Percentiles rank a stretch among this genome's conserved stretches.
Evolutionary conservation across 441 rosid species (phyloP).

Genomic region (Bocquillonia castaneifolia): DNA sequence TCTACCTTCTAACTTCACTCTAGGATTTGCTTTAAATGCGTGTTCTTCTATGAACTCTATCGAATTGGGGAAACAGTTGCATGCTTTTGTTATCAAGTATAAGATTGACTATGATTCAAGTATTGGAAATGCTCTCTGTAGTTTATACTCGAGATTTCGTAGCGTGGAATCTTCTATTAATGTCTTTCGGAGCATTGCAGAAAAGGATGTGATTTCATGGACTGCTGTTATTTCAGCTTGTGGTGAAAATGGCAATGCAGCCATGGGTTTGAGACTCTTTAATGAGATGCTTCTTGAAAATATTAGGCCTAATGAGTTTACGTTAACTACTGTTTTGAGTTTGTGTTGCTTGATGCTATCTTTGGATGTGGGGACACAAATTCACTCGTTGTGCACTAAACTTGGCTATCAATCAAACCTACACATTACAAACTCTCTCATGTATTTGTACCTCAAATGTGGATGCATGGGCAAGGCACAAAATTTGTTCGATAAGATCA

Average conservation of each 20-base stretch:
- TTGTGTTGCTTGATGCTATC: constrained; percentile 37
- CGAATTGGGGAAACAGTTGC: constrained; percentile 46
- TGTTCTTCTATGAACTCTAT: constrained; percentile 37
- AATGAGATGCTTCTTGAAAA: constrained; percentile 39
- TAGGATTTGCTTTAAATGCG: constrained; percentile 44
- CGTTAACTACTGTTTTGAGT: constrained; percentile 41
- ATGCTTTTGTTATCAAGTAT: constrained; percentile 47
- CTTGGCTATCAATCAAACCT: constrained; percentile 35
- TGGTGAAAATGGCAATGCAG: constrained; percentile 39
- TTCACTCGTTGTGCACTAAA: constrained; percentile 42
- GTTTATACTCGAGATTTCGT: constrained; percentile 44
- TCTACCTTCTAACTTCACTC: constrained; percentile 42
- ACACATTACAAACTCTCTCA: constrained; percentile 34
- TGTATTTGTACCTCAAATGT: constrained; percentile 51
- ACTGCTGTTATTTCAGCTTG: constrained; percentile 45
- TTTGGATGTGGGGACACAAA: constrained; percentile 35
- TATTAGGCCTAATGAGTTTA: constrained; percentile 44
- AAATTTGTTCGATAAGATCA: constrained; percentile 29
- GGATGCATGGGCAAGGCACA: constrained; percentile 37
- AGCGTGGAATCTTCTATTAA: constrained; percentile 35
- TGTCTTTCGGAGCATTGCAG: constrained; percentile 32
- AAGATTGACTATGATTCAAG: constrained; percentile 35
- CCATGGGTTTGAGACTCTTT: constrained; percentile 39
- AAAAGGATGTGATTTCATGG: constrained; percentile 53
- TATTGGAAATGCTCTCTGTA: constrained; percentile 56